A percentile compares a stretch with the other conserved stretches of the same genome.
phyloP scores from a whole-genome alignment of 2,329 filamentous ascomycete genomes.

The Dactylellina leptospora region DNA sequence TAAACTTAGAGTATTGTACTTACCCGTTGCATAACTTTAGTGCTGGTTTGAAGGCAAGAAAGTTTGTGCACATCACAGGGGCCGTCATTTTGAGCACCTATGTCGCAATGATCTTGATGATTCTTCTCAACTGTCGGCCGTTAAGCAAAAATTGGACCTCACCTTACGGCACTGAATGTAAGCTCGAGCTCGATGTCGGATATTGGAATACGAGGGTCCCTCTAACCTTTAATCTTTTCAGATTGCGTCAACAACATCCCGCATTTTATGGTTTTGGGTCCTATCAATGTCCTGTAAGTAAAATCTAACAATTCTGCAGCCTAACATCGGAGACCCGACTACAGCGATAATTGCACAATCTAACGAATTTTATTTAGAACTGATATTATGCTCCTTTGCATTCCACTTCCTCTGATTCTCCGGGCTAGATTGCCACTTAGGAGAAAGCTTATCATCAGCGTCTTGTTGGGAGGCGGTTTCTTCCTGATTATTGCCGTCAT shows the following conservation, averaged over 20 bases:
- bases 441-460: conserved; percentile 39
- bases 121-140: conserved; percentile 50
- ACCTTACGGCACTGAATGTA: conserved; percentile 42
- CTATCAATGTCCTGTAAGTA: conserved; percentile 46
- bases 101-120: conserved; percentile 32
- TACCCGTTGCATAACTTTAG: not conserved
- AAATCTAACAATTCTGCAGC: not conserved
- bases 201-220: too few species aligned
- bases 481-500: conserved; percentile 49
- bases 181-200: too few species aligned
- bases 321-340: not conserved
- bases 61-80: conserved; percentile 40
- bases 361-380: conserved; percentile 16
- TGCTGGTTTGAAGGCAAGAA: conserved; percentile 39
- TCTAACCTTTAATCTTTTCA: too few species aligned
- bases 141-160: conserved; percentile 52
- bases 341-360: too few species aligned
- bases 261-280: conserved; percentile 44
- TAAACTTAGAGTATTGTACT: not conserved
- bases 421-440: conserved; percentile 28
- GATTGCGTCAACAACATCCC: conserved; percentile 51
- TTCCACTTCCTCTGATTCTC: conserved; percentile 40
- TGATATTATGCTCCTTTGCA: conserved; percentile 50
- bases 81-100: conserved; percentile 30
- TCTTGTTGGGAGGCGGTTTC: conserved; percentile 40